These are phyloP conservation scores for Calocybe gangraenosa DNA, from an alignment of 768 basidiomycete species.

Conservation along the genomic window DNA sequence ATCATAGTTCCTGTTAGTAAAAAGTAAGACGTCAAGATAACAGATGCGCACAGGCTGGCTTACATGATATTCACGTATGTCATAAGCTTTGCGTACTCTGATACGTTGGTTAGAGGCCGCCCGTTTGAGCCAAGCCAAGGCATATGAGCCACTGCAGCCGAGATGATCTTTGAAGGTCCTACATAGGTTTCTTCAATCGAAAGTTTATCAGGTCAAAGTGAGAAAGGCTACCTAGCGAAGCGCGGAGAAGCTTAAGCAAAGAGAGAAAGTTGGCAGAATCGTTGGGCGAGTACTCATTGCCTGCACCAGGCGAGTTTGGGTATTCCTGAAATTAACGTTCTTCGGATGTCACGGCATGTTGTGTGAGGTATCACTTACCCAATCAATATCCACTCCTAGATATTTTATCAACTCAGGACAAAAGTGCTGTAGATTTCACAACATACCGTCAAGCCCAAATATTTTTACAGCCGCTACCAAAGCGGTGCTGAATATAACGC, in stretches of 20 bases:
- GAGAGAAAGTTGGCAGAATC: slow-evolving; percentile 64
- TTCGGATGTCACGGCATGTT: background rate
- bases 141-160: slow-evolving; percentile 63
- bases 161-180: slow-evolving; percentile 57
- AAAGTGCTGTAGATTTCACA: slow-evolving; percentile 12
- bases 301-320: slow-evolving; percentile 57
- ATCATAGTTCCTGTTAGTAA: slow-evolving; percentile 63
- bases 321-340: slow-evolving; percentile 59
- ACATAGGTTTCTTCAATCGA: slow-evolving; percentile 20
- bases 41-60: slow-evolving; percentile 5
- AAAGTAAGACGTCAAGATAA: slow-evolving; percentile 15
- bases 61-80: slow-evolving; percentile 68
- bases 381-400: slow-evolving; percentile 47
- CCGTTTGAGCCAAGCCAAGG: slow-evolving; percentile 67
- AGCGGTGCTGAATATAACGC: slow-evolving; percentile 51
- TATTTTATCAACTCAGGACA: slow-evolving; percentile 31
- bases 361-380: slow-evolving; percentile 31
- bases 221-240: slow-evolving; percentile 39
- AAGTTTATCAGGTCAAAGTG: slow-evolving; percentile 1
- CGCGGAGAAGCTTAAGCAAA: slow-evolving; percentile 56
- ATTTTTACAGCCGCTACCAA: slow-evolving; percentile 51
- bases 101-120: slow-evolving; percentile 56
- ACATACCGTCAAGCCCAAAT: slow-evolving; percentile 63
- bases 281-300: slow-evolving; percentile 50
- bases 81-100: slow-evolving; percentile 56